Evolutionary conservation across 2,329 filamentous ascomycete genomes (phyloP), one percentile per base, ranked within the genome.

Genomic region (Colletotrichum sojae): DNA sequence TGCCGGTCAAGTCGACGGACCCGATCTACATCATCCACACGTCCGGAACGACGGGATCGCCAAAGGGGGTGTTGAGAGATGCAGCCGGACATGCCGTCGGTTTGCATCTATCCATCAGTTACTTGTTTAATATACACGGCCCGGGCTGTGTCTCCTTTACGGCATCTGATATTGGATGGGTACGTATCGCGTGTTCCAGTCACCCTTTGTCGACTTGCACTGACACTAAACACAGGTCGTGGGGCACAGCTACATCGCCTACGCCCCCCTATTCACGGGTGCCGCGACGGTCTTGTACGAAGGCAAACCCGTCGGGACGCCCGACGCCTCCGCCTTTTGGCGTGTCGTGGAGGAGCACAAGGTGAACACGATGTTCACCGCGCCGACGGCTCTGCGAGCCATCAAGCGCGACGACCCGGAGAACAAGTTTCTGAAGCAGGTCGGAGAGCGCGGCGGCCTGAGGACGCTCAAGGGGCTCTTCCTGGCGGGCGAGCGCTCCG

Each of bases 21-120:
- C 89, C 89, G 1, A 82, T 97, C n/a, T 97, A 98, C 79, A 92
- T 97, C 73, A 97, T 97, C 67, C 95, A 97, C 77, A 97, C 94
- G 0, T 94, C 91, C 58, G 90, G 94, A 13, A 97, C 94, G 0
- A 97, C 94, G 0, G 94, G 94, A 1, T 79, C 90, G 8, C 94
- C 94, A 0, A 97, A 97, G 80, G 94, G 94, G 0, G 94, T 97
- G 0, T 78, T 96, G 16, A 87, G 95, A 49, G 91, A 96, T 76
- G 92, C 93, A 1, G 94, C 92, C 3, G 95, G 95, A 1, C 94
- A 97, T 78, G 94, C 94, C 0, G 95, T 97, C 0, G 94, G 94
- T 0, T 82, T 98, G 36, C 90, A 94, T 72, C 84, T 97, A 39
- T 94, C 92, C 12, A 94, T 97, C 73, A 90, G 90, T 76, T 95